phyloP scores from a whole-genome alignment of 768 basidiomycete species.

The Boletus sp. region DNA sequence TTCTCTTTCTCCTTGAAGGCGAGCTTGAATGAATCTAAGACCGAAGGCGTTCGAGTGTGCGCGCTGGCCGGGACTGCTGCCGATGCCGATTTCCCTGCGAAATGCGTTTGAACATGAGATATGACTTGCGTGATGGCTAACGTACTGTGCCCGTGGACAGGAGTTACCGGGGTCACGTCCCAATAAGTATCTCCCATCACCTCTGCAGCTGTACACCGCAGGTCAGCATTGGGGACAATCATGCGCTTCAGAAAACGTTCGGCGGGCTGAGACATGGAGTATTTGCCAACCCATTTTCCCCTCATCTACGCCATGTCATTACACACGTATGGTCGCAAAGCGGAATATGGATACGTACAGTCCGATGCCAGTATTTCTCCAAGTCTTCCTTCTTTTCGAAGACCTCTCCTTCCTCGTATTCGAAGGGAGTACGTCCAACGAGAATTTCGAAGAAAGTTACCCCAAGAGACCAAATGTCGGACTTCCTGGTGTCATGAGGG shows the following conservation, averaged over 20 bases:
- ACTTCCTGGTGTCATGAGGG: constrained; percentile 91
- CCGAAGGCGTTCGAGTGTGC: constrained; percentile 17
- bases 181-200: constrained; percentile 71
- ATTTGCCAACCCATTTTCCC: constrained; percentile 80
- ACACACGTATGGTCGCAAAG: not conserved
- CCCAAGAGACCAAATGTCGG: constrained; percentile 83
- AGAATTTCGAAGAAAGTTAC: constrained; percentile 95
- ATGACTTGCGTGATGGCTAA: constrained; percentile 17
- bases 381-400: constrained; percentile 78
- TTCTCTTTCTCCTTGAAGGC: constrained; percentile 29
- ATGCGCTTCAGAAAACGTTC: constrained; percentile 74
- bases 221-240: constrained; percentile 79
- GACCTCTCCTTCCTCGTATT: constrained; percentile 74
- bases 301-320: constrained; percentile 44
- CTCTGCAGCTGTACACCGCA: constrained; percentile 68
- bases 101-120: not conserved
- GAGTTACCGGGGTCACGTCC: constrained; percentile 36
- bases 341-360: constrained; percentile 43
- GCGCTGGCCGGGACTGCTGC: constrained; percentile 11
- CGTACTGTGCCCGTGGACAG: constrained; percentile 43
- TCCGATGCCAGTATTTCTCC: constrained; percentile 84
- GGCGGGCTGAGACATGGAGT: constrained; percentile 58
- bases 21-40: constrained; percentile 20
- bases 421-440: constrained; percentile 89
- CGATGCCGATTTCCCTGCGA: constrained; percentile 37